These are phyloP conservation scores for Smittium culicis DNA, from an alignment of 371 early-diverging fungal genomes.

Conservation along the genomic window DNA sequence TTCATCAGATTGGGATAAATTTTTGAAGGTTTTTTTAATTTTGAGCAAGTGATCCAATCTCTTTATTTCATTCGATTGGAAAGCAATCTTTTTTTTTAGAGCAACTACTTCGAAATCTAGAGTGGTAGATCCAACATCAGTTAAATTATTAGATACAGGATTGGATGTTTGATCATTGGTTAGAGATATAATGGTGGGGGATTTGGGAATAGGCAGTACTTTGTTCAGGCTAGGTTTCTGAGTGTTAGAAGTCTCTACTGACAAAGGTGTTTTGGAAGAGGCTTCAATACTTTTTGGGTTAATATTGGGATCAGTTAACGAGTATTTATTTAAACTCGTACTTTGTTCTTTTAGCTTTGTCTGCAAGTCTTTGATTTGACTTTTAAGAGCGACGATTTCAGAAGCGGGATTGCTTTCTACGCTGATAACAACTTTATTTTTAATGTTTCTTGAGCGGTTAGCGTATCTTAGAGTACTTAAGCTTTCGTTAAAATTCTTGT, in stretches of 20 bases:
- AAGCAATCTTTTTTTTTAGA: neutral
- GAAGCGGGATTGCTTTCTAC: constrained; percentile 34
- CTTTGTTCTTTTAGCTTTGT: neutral
- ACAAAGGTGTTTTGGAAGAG: too few relatives aligned
- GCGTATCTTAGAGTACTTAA: constrained; percentile 82
- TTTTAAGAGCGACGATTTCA: neutral
- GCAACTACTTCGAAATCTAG: too few relatives aligned
- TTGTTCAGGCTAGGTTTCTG: too few relatives aligned
- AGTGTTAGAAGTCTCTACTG: too few relatives aligned
- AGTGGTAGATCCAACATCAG: too few relatives aligned
- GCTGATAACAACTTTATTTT: constrained; percentile 38
- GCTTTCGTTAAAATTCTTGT: constrained; percentile 56
- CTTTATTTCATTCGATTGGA: neutral
- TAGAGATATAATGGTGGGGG: too few relatives aligned
- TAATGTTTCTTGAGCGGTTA: constrained; percentile 63
- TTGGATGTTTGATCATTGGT: too few relatives aligned
- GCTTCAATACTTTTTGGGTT: neutral
- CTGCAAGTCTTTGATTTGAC: neutral
- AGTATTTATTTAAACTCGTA: neutral
- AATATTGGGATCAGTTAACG: neutral
- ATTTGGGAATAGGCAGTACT: too few relatives aligned
- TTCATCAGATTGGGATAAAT: too few relatives aligned
- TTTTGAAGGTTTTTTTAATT: too few relatives aligned
- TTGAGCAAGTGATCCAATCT: neutral
- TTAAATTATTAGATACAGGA: too few relatives aligned